Evolutionary conservation across 2,329 filamentous ascomycete species (phyloP).

Genomic region (Dendryphion nanum): DNA sequence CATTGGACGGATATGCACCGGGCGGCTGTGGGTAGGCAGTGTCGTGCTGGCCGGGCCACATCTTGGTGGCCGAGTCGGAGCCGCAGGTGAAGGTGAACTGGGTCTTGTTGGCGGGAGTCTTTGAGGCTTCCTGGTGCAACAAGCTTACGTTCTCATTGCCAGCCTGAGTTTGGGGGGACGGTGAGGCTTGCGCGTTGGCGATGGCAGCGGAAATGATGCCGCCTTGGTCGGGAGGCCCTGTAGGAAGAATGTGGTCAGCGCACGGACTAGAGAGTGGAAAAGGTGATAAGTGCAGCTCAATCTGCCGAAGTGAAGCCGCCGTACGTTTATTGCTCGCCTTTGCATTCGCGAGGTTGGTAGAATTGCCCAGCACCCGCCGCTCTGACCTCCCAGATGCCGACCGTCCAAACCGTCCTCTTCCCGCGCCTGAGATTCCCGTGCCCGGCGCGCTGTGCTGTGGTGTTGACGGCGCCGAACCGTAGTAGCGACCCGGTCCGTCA

Average conservation of each 20-base stretch:
- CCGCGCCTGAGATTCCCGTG: slow-evolving; percentile 78
- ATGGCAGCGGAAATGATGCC: slow-evolving; percentile 93
- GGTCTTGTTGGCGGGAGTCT: slow-evolving; percentile 68
- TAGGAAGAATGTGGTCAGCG: slow-evolving; percentile 37
- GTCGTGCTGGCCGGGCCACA: slow-evolving; percentile 67
- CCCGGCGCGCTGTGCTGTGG: slow-evolving; percentile 49
- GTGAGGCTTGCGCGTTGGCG: slow-evolving; percentile 68
- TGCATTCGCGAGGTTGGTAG: slow-evolving; percentile 43
- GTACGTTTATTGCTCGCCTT: slow-evolving; percentile 43
- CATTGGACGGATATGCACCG: slow-evolving; percentile 34
- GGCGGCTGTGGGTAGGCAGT: slow-evolving; percentile 37
- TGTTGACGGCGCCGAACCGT: slow-evolving; percentile 55
- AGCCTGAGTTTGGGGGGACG: slow-evolving; percentile 25
- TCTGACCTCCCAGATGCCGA: slow-evolving; percentile 43
- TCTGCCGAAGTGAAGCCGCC: slow-evolving; percentile 21
- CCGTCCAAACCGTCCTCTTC: slow-evolving; percentile 79
- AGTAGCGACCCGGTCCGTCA: slow-evolving; percentile 51
- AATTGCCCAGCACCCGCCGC: slow-evolving; percentile 44
- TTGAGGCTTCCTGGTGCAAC: slow-evolving; percentile 66
- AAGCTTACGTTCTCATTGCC: slow-evolving; percentile 79
- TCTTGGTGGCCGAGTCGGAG: slow-evolving; percentile 77
- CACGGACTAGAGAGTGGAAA: slow-evolving; percentile 23
- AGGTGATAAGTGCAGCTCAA: slow-evolving; percentile 10
- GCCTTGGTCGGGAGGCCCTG: slow-evolving; percentile 51
- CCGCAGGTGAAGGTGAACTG: slow-evolving; percentile 98